Evolutionary conservation across 345 rosid species (phyloP), one percentile per base, ranked within the genome.

Genomic region (Sonneratia caseolaris): DNA sequence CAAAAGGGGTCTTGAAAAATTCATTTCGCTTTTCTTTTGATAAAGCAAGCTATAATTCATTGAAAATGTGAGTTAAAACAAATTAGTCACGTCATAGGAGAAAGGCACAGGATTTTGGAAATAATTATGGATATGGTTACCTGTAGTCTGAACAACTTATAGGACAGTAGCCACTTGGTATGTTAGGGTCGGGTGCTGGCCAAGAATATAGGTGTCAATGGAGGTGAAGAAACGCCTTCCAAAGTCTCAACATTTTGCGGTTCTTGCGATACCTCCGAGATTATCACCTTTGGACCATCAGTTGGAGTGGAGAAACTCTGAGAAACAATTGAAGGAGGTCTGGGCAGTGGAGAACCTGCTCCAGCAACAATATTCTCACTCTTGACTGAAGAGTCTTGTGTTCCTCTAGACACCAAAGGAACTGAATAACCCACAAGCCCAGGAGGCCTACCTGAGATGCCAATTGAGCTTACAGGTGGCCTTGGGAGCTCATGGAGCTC

Each of bases 401-500:
- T 81, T 75, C 84, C 82, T 85, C 81, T 83, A 27, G 82, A 78
- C 21, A 84, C 79, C 80, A 96, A 71, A 14, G 98, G 99, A 22
- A 91, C 97, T 36, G 98, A 96, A 76, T 86, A 82, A 70, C 93
- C 94, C 65, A 83, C 65, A 37, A 75, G 57, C 65, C 78, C 76
- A 21, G 73, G 73, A 47, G 84, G 81, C 73, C 83, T 87, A 49
- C 86, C 78, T 15, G 88, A 71, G 71, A 79, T 81, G 69, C 76
- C 40, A 37, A 65, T 65, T 55, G 81, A 79, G 79, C 77, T 83
- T 66, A 77, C 79, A 1, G 96, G 96, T 35, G 98, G 99, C 85
- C 97, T 88, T 45, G 99, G 99, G 79, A 96, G 99, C 79, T 92
- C 99, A 79, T 96, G 99, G 73, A 96, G 97, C 82, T 96, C 99